Evolutionary conservation across 352 stramenopile species (phyloP).

Genomic region (Globisporangium cystogenes): DNA sequence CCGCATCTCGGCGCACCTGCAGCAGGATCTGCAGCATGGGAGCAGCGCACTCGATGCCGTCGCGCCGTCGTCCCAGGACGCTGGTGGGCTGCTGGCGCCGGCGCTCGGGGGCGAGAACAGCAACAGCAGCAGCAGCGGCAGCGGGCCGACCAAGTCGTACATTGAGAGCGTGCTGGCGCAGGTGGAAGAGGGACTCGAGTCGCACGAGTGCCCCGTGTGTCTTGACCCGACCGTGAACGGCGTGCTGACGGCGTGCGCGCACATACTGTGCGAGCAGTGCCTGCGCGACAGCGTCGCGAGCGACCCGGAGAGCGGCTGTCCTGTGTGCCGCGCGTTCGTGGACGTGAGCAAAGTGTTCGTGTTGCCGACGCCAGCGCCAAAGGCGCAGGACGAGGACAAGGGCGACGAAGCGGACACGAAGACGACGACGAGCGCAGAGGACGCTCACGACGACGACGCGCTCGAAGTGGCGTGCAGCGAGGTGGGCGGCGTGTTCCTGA

Average conservation of each 20-base stretch:
- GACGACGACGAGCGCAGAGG: not conserved
- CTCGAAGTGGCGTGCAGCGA: slow-evolving; percentile 3
- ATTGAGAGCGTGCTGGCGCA: slow-evolving; percentile 74
- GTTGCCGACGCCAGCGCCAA: slow-evolving; percentile 21
- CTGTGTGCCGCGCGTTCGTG: slow-evolving; percentile 67
- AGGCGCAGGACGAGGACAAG: slow-evolving; percentile 7
- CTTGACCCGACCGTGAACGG: slow-evolving; percentile 59
- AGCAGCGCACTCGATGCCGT: slow-evolving; percentile 1
- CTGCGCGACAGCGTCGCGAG: slow-evolving; percentile 51
- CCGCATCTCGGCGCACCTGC: slow-evolving; percentile 44
- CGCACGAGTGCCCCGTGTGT: slow-evolving; percentile 84
- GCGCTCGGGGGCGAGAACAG: not conserved
- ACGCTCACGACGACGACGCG: not conserved
- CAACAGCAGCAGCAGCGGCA: not conserved
- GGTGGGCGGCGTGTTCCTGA: slow-evolving; percentile 39
- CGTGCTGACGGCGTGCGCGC: slow-evolving; percentile 81
- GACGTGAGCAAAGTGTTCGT: slow-evolving; percentile 57
- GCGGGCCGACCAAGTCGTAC: slow-evolving; percentile 42
- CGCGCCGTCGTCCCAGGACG: slow-evolving; percentile 2
- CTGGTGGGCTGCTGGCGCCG: not conserved
- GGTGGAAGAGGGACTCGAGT: slow-evolving; percentile 70
- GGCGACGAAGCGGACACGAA: not conserved
- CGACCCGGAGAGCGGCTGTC: slow-evolving; percentile 62
- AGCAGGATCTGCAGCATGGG: slow-evolving; percentile 34
- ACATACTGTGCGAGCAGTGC: slow-evolving; percentile 81